These are phyloP conservation scores for Coleophoma cylindrospora DNA, from an alignment of 2,329 filamentous ascomycete genomes.

Conservation along the genomic window DNA sequence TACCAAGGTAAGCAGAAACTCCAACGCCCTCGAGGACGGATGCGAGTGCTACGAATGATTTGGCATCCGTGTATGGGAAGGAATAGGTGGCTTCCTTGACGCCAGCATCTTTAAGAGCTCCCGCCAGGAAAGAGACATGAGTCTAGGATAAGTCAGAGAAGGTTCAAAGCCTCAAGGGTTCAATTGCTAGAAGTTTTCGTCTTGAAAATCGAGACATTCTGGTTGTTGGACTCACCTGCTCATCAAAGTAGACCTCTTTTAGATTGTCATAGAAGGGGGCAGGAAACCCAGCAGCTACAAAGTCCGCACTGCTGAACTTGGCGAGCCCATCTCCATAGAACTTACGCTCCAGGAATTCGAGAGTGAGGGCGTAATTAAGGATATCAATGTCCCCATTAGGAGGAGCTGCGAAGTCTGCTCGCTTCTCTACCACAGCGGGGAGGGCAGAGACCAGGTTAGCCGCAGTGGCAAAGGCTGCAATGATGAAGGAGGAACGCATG, in stretches of 20 bases:
- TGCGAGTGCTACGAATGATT: constrained; percentile 45
- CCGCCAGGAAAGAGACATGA: constrained; percentile 54
- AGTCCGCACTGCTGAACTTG: constrained; percentile 50
- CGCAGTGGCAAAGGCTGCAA: constrained; percentile 7
- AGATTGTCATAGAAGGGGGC: constrained; percentile 52
- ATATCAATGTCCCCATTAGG: constrained; percentile 25
- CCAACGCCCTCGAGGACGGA: constrained; percentile 53
- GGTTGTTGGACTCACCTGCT: constrained; percentile 43
- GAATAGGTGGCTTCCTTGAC: constrained; percentile 50
- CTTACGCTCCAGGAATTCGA: constrained; percentile 53
- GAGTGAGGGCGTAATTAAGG: constrained; percentile 41
- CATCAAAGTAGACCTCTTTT: constrained; percentile 48
- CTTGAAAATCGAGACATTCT: constrained; percentile 1
- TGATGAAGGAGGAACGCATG: constrained; percentile 17
- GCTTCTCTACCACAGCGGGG: constrained; percentile 6
- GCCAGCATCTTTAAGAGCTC: constrained; percentile 41
- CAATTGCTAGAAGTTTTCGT: no score
- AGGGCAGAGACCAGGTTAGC: constrained; percentile 9
- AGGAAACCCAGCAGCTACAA: constrained; percentile 44
- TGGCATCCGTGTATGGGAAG: constrained; percentile 43
- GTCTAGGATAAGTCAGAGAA: constrained; percentile 50
- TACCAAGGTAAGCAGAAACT: constrained; percentile 54
- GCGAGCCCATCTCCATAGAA: constrained; percentile 58
- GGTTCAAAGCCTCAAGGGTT: constrained; percentile 41
- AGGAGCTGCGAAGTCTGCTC: constrained; percentile 8